phyloP scores from a whole-genome alignment of 106 monocot genomes.

The Dendrobium officinale region DNA sequence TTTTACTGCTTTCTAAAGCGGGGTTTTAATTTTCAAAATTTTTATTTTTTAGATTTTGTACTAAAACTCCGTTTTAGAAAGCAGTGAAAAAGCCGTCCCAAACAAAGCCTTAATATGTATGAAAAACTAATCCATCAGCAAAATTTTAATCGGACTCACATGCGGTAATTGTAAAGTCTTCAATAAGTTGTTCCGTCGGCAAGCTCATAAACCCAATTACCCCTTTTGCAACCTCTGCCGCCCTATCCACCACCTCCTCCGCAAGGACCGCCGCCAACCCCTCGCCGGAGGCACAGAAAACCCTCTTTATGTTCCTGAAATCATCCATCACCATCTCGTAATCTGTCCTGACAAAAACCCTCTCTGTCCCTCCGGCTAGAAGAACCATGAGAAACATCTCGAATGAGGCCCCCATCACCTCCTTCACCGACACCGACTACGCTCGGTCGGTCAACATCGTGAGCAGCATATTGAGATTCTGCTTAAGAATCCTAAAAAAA shows the following conservation, averaged over 20 bases:
- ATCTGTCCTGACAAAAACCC: conserved; percentile 34
- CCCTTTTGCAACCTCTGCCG: conserved; percentile 41
- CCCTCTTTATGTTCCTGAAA: conserved; percentile 34
- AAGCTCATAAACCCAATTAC: conserved; percentile 41
- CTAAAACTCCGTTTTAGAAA: too few relatives aligned
- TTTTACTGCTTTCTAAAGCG: too few relatives aligned
- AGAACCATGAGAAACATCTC: conserved; percentile 55
- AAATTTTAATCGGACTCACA: background rate
- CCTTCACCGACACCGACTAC: conserved; percentile 40
- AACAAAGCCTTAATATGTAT: too few relatives aligned
- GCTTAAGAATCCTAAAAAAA: conserved; percentile 27
- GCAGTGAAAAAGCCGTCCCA: too few relatives aligned
- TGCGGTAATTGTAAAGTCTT: conserved; percentile 46
- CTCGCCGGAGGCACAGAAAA: conserved; percentile 47
- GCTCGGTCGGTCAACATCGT: conserved; percentile 35
- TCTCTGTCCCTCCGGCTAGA: conserved; percentile 45
- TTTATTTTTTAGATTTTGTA: too few relatives aligned
- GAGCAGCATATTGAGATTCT: conserved; percentile 35
- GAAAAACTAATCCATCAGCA: too few relatives aligned
- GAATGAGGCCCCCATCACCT: conserved; percentile 57
- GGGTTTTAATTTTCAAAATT: too few relatives aligned
- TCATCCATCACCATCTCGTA: conserved; percentile 39
- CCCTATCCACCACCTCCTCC: conserved; percentile 50
- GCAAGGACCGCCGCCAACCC: conserved; percentile 23
- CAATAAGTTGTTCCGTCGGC: conserved; percentile 42